Percentiles rank a stretch among this genome's conserved stretches.
These are phyloP conservation scores for Gaillardinia entomophila DNA, from an alignment of 805 yeast genomes.

Conservation along the genomic window DNA sequence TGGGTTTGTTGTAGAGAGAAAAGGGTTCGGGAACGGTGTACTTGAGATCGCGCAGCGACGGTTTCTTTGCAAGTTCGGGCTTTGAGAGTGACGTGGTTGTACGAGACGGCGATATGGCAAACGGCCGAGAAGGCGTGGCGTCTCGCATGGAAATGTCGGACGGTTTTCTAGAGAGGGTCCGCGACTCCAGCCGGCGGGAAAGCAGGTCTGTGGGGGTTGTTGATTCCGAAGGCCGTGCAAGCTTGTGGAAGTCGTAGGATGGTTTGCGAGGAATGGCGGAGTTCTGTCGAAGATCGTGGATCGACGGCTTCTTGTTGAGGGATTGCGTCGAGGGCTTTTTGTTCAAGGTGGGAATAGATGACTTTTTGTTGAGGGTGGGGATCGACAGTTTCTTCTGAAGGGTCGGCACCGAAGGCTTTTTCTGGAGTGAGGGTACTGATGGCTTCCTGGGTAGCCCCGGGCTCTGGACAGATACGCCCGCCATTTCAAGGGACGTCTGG, in stretches of 20 bases:
- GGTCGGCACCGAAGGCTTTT: constrained; percentile 12
- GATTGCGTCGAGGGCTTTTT: constrained; percentile 11
- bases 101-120: constrained; percentile 1
- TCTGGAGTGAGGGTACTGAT: constrained; percentile 7
- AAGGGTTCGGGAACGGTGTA: constrained; percentile 24
- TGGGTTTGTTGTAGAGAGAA: constrained; percentile 12
- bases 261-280: neutral
- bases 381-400: constrained; percentile 13
- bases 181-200: too few species aligned
- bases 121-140: too few species aligned
- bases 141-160: too few species aligned
- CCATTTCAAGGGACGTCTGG: constrained; percentile 27
- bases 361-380: constrained; percentile 12
- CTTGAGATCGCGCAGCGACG: neutral
- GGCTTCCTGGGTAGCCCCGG: constrained; percentile 6
- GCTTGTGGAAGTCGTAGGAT: neutral
- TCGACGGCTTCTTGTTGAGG: constrained; percentile 10
- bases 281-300: neutral
- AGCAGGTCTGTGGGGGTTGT: too few species aligned
- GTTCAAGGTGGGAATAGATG: constrained; percentile 10
- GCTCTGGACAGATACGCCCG: constrained; percentile 19
- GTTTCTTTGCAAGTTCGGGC: neutral
- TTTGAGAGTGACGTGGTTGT: constrained; percentile 1
- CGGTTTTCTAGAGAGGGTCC: constrained; percentile 6
- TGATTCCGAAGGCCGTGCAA: neutral